A percentile compares a stretch with the other conserved stretches of the same genome.
phyloP scores from a whole-genome alignment of 768 basidiomycete genomes.

The Mycena kentingensis region DNA sequence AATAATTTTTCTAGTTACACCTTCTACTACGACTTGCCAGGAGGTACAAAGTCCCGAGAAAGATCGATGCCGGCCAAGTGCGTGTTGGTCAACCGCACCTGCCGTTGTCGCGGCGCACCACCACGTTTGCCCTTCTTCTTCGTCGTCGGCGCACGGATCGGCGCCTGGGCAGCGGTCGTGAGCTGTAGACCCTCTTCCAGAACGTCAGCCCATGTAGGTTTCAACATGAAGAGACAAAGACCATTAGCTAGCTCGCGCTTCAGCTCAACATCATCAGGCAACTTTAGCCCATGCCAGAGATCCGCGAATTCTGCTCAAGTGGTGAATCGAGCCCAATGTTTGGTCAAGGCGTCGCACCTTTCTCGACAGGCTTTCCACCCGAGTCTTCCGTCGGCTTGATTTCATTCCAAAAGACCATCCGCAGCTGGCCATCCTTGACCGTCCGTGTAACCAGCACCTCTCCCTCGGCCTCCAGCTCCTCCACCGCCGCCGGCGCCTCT shows the following conservation, averaged over 20 bases:
- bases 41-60: slow-evolving; percentile 63
- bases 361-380: slow-evolving; percentile 73
- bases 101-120: slow-evolving; percentile 69
- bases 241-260: slow-evolving; percentile 75
- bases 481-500: slow-evolving; percentile 78
- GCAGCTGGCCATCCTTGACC: slow-evolving; percentile 76
- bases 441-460: slow-evolving; percentile 88
- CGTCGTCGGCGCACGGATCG: slow-evolving; percentile 51
- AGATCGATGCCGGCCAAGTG: slow-evolving; percentile 90
- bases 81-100: slow-evolving; percentile 83
- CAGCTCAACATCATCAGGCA: slow-evolving; percentile 85
- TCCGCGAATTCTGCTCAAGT: slow-evolving; percentile 73
- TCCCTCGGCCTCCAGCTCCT: slow-evolving; percentile 87
- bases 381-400: slow-evolving; percentile 74
- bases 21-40: slow-evolving; percentile 32
- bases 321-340: slow-evolving; percentile 14
- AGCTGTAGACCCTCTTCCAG: slow-evolving; percentile 75
- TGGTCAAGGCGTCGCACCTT: slow-evolving; percentile 54
- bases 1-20: not conserved
- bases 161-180: slow-evolving; percentile 60
- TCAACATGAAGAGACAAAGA: slow-evolving; percentile 32
- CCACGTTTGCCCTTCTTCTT: slow-evolving; percentile 86
- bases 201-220: not conserved
- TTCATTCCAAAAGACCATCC: slow-evolving; percentile 91
- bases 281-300: slow-evolving; percentile 82